phyloP scores from a whole-genome alignment of 352 stramenopile species.

The Pythium utonaiense region DNA sequence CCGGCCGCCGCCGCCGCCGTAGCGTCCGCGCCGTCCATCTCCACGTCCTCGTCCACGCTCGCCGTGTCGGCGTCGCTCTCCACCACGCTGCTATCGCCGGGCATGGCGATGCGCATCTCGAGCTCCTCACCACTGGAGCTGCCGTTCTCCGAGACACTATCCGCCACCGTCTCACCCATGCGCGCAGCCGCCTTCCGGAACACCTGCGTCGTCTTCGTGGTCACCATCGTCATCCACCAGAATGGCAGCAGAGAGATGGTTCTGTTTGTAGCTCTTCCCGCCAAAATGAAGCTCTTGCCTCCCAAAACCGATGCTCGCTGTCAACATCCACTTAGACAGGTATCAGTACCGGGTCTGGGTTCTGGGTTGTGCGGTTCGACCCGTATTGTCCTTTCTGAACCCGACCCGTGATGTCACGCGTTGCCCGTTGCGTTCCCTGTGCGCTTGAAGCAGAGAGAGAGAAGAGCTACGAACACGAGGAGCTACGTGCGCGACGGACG shows the following conservation, averaged over 20 bases:
- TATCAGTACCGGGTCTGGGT: background rate
- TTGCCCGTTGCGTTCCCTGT: background rate
- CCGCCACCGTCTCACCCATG: background rate
- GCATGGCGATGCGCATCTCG: constrained; percentile 14
- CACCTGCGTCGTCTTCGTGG: background rate
- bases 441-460: constrained; percentile 10
- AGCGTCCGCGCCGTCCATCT: background rate
- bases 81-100: background rate
- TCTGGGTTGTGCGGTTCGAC: background rate
- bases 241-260: too few species aligned
- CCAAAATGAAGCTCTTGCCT: constrained; percentile 19
- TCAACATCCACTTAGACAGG: background rate
- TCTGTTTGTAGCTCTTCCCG: constrained; percentile 20
- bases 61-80: background rate
- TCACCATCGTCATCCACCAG: constrained; percentile 2
- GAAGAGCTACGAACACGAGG: constrained; percentile 10
- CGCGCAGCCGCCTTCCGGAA: background rate
- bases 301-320: background rate
- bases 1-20: constrained; percentile 1
- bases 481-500: background rate
- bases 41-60: constrained; percentile 11
- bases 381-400: background rate
- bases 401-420: constrained; percentile 11
- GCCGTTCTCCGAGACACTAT: constrained; percentile 11
- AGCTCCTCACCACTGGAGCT: constrained; percentile 5